Conservation (phyloP, 2,329 filamentous ascomycete species). For the Exophiala bonariae region DNA sequence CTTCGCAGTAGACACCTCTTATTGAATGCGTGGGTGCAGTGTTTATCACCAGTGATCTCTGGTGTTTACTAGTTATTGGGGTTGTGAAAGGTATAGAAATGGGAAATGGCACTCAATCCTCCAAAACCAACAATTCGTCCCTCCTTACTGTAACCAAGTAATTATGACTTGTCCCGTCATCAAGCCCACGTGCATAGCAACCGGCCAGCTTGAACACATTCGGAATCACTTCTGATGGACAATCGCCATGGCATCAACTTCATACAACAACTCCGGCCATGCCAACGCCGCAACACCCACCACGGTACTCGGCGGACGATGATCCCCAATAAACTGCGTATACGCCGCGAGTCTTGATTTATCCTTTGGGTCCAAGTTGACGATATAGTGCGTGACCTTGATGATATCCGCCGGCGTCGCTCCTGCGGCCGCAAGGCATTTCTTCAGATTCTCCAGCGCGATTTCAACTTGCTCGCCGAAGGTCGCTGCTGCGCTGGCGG, state of each 20-base stretch:
- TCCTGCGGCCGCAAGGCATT: slow-evolving; percentile 18
- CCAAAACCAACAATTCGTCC: no score
- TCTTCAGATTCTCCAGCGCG: slow-evolving; percentile 19
- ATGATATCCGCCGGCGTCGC: slow-evolving; percentile 20
- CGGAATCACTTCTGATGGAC: slow-evolving; percentile 9
- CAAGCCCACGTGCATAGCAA: no score
- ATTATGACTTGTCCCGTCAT: no score
- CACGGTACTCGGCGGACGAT: slow-evolving; percentile 17
- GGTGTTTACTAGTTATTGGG: no score
- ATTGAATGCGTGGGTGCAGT: no score
- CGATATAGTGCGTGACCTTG: slow-evolving; percentile 19
- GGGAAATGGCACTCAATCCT: no score
- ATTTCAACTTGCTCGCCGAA: slow-evolving; percentile 18
- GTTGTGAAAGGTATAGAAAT: no score
- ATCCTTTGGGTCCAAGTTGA: slow-evolving; percentile 17
- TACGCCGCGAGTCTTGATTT: slow-evolving; percentile 11
- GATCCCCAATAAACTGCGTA: slow-evolving; percentile 14
- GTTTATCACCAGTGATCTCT: no score
- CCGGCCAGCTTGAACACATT: no score
- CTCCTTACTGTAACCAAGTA: no score
- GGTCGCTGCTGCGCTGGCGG: slow-evolving; percentile 1
- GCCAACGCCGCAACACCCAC: slow-evolving; percentile 20
- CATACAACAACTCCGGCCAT: slow-evolving; percentile 13
- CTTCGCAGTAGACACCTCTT: no score
- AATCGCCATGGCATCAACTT: slow-evolving; percentile 21